Percentiles rank a stretch among this genome's conserved stretches.
These are phyloP conservation scores for Boechera stricta DNA, from an alignment of 345 rosid species.

Conservation along the genomic window DNA sequence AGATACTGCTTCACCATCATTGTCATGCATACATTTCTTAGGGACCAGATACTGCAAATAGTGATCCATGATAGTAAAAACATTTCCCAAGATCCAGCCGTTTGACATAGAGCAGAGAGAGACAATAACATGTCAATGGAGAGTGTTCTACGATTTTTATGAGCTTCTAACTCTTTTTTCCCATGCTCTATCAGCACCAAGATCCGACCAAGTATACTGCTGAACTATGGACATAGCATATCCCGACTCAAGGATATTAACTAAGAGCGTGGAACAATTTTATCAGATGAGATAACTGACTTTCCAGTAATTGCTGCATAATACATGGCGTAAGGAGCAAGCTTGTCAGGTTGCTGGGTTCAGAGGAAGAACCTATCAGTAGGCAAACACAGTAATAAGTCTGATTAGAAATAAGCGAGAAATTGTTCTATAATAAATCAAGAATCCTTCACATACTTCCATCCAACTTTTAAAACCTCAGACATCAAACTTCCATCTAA, in stretches of 20 bases:
- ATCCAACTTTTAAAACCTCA: neutral
- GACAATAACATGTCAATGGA: slow-evolving; percentile 74
- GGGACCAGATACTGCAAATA: slow-evolving; percentile 41
- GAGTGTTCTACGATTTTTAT: slow-evolving; percentile 76
- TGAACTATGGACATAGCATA: slow-evolving; percentile 57
- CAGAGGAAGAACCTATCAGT: slow-evolving; percentile 63
- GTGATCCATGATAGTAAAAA: slow-evolving; percentile 64
- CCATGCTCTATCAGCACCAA: slow-evolving; percentile 67
- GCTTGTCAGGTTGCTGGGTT: slow-evolving; percentile 50
- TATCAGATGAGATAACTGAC: slow-evolving; percentile 67
- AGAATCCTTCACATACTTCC: slow-evolving; percentile 58
- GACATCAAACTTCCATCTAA: too few relatives aligned
- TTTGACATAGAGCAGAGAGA: slow-evolving; percentile 63
- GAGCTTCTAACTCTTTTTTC: slow-evolving; percentile 67
- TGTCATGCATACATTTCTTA: slow-evolving; percentile 53
- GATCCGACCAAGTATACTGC: slow-evolving; percentile 46
- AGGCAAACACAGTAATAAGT: neutral
- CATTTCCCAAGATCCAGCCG: slow-evolving; percentile 79
- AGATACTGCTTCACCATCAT: slow-evolving; percentile 53
- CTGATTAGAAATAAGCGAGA: neutral
- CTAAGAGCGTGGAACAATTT: slow-evolving; percentile 64
- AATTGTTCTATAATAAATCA: slow-evolving; percentile 21
- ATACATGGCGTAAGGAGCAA: slow-evolving; percentile 69
- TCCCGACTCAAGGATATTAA: slow-evolving; percentile 84
- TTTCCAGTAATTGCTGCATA: slow-evolving; percentile 73